Base-by-base conservation (phyloP, 352 stramenopile genomes). In the Phytophthora brassicae region DNA sequence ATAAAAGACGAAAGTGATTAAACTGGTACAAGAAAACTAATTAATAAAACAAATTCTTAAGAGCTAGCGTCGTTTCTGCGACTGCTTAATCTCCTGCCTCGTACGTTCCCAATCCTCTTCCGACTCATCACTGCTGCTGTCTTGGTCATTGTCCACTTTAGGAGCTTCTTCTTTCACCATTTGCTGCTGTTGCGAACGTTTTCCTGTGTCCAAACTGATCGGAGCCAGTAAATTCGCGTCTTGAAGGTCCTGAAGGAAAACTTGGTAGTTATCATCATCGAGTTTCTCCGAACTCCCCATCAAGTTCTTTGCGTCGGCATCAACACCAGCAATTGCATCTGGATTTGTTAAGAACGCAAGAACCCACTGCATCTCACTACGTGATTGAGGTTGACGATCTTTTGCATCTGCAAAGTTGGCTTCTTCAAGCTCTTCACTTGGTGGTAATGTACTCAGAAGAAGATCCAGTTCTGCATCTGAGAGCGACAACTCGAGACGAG, bases 251-350 rank as follows among this genome's bases (percentile, higher is more conserved):
- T 84, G 77, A 13, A 90, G 41, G 33, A 90, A 90, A 39, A 74
- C 75, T 53, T 90, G 79, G 65, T 86, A 89, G 69, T 89, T 87
- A 60, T 90, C 81, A 36, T 90, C 79, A 2, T 89, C 74, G 20
- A 74, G 46, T 38, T 75, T 75, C 39, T 79, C 71, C 11, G 48
- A 28, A 17, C 45, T 69, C n/a, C 50, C 62, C 17, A 84, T 38
- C 44, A 89, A 55, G 51, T 76, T 71, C 47, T 89, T 90, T 20
- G 79, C 77, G 23, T 89, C 79, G 2, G 57, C 69, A 42, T 90
- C 81, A 4, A 72, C 64, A 19, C 63, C 60, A 13, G 75, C 81
- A 2, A 73, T 64, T 8, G 65, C 65, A n/a, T 87, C 63, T 0
- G 81, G 79, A 22, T 88, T 58, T 1, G 56, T 81, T 14, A 90